Conservation (phyloP, 306 rosid genomes). For the Glycine soja region DNA sequence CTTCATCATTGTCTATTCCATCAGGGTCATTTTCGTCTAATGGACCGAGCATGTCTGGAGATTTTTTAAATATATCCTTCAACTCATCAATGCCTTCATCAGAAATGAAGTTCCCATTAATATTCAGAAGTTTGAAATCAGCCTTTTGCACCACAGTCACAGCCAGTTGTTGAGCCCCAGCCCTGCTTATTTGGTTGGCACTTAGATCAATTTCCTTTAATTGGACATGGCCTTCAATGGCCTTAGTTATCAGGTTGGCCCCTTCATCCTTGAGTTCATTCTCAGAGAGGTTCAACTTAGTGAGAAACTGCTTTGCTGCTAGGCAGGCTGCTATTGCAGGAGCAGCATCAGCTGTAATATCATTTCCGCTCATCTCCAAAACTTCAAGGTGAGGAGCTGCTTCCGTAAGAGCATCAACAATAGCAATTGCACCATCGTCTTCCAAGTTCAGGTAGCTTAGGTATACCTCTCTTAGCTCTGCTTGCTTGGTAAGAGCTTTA, state of each 20-base stretch:
- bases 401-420: conserved; percentile 70
- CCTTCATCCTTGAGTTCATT: conserved; percentile 96
- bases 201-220: conserved; percentile 85
- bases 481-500: conserved; percentile 72
- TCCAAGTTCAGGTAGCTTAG: conserved; percentile 89
- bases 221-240: conserved; percentile 62
- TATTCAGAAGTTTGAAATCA: conserved; percentile 70
- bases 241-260: conserved; percentile 68
- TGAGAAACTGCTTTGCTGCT: conserved; percentile 60
- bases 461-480: conserved; percentile 72
- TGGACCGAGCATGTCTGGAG: conserved; percentile 66
- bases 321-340: conserved; percentile 71
- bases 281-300: conserved; percentile 78
- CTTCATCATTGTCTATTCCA: conserved; percentile 66
- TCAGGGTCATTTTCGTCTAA: conserved; percentile 93
- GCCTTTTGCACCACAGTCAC: conserved; percentile 69
- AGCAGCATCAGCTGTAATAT: conserved; percentile 76
- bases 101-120: conserved; percentile 83
- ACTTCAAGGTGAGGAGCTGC: conserved; percentile 83
- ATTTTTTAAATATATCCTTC: conserved; percentile 64
- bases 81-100: conserved; percentile 83
- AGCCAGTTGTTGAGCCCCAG: conserved; percentile 85
- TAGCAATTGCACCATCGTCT: conserved; percentile 78
- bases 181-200: conserved; percentile 66
- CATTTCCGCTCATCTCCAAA: conserved; percentile 90